Percentiles rank a stretch among this genome's conserved stretches.
phyloP scores from a whole-genome alignment of 768 basidiomycete genomes.

The Hemileccinum impolitum region DNA sequence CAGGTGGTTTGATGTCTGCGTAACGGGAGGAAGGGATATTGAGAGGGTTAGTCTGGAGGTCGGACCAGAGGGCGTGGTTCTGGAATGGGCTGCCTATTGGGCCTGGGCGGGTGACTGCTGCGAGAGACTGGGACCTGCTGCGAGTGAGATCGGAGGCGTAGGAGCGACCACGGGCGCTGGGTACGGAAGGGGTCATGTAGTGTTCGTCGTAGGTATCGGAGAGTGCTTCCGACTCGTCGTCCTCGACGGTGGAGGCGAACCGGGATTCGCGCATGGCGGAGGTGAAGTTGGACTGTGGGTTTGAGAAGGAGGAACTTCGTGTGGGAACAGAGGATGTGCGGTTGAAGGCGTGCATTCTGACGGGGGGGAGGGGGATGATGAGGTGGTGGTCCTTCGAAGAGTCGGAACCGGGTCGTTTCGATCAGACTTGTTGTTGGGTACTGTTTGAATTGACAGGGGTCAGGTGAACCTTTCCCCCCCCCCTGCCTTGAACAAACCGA shows the following conservation, averaged over 20 bases:
- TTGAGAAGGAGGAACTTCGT: constrained; percentile 67
- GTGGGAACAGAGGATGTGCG: constrained; percentile 61
- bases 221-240: constrained; percentile 68
- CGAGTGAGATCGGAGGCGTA: constrained; percentile 63
- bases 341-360: constrained; percentile 45
- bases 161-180: constrained; percentile 49
- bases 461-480: too few relatives aligned
- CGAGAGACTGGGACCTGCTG: constrained; percentile 76
- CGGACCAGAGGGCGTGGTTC: constrained; percentile 49
- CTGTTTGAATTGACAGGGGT: constrained; percentile 14
- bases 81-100: constrained; percentile 49
- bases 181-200: constrained; percentile 43
- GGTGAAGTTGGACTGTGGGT: constrained; percentile 53
- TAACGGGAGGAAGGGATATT: constrained; percentile 54
- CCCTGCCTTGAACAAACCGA: too few relatives aligned
- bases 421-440: constrained; percentile 37
- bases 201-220: constrained; percentile 63
- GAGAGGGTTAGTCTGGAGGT: constrained; percentile 52
- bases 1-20: constrained; percentile 62
- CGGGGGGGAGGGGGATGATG: background rate
- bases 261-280: constrained; percentile 63
- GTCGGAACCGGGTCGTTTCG: constrained; percentile 42
- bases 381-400: constrained; percentile 42
- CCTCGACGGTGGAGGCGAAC: constrained; percentile 78
- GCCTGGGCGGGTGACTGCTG: constrained; percentile 51